Conservation (phyloP, 345 rosid species). For the Moricandia moricandioides region DNA sequence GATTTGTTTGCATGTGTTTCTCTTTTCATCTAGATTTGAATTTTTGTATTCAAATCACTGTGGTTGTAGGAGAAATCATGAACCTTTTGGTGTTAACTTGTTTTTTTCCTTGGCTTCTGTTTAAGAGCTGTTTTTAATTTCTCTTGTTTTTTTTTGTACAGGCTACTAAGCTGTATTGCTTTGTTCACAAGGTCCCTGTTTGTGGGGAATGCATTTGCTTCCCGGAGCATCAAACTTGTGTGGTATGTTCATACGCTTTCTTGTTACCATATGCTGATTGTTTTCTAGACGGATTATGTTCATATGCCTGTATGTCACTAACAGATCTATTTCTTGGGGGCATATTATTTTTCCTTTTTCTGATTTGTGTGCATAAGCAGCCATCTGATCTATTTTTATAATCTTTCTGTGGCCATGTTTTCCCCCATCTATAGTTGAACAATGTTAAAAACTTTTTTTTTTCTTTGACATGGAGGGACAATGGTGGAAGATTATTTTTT, state of each 20-base stretch:
- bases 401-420: neutral
- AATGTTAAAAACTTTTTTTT: neutral
- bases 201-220: conserved; percentile 97
- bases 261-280: neutral
- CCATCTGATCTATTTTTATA: neutral
- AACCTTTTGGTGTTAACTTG: neutral
- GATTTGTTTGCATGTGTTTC: conserved; percentile 22
- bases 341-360: neutral
- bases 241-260: conserved; percentile 46
- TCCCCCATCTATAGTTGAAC: neutral
- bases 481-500: conserved; percentile 10
- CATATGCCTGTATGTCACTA: neutral
- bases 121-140: neutral
- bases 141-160: conserved; percentile 31
- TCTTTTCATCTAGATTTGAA: conserved; percentile 4
- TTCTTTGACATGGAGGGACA: neutral
- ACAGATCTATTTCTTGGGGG: neutral
- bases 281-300: conserved; percentile 7
- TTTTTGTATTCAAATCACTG: neutral
- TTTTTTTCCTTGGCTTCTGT: too few species aligned
- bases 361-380: neutral
- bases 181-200: conserved; percentile 96
- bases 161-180: conserved; percentile 97
- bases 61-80: neutral
- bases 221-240: conserved; percentile 93